Base-by-base conservation (phyloP, 148 eudicot species). In the Vaccinium myrtillus region DNA sequence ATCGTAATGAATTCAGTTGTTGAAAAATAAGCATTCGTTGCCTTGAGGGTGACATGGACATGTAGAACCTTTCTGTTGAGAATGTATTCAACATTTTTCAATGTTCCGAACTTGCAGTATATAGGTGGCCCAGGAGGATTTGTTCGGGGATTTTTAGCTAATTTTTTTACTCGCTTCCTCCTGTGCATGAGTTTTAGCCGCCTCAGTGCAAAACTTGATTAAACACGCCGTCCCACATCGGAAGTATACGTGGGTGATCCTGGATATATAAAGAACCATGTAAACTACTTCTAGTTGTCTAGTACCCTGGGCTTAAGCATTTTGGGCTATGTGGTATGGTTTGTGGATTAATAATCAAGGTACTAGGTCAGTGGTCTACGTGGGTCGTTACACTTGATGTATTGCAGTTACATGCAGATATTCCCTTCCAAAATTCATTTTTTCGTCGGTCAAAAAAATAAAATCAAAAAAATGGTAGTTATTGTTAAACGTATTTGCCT, bases 11-110 rank as follows among this genome's bases (percentile, higher is more conserved):
- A 69, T 69, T 69, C 74, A 69, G 39, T 27, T 25, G 74, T 69
- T 27, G 74, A 27, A 25, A 69, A 69, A 27, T 69, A 27, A 27
- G 39, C 74, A 69, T 69, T 61, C 25, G 74, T 69, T 69, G 74
- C 74, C 73, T 69, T 30, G 74, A 69, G 74, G 32, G 39, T 69
- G 74, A 27, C 18, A 10, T 69, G 74, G 74, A 69, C 74, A 69
- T 10, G 74, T 27, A 69, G 12, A 69, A 10, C 74, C 74, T 10
- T 69, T 69, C 39, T 25, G 14, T 69, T 69, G 16, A 69, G 39
- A 11, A 23, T 43, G 46, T 43, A 43, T 43, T 43, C 6, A 7
- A 43, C 46, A 43, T 69, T 63, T 18, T 63, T 63, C 23, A 5
- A 67, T 67, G 23, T 67, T 36, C 39, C 39, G 39, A 36, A 36